phyloP scores from a whole-genome alignment of 2,329 filamentous ascomycete genomes.

The Xylaria arbuscula region DNA sequence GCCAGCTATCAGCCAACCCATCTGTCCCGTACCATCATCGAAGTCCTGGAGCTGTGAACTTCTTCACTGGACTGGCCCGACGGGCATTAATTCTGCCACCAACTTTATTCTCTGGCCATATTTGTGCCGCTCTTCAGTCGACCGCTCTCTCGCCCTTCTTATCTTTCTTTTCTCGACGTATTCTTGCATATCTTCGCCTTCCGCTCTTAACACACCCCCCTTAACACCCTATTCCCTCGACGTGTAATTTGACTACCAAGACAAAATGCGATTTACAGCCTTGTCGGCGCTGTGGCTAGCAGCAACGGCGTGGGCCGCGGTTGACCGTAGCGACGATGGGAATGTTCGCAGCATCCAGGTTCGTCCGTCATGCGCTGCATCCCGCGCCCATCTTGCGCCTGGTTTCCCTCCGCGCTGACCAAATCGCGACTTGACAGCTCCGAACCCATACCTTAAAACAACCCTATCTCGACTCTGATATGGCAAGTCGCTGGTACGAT shows the following conservation, averaged over 20 bases:
- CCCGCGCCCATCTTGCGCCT: neutral
- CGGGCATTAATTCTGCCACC: constrained; percentile 33
- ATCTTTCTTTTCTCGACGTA: constrained; percentile 39
- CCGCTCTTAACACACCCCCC: constrained; percentile 15
- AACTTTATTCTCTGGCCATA: constrained; percentile 21
- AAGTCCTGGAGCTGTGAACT: constrained; percentile 29
- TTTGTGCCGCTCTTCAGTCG: constrained; percentile 28
- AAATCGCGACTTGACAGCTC: constrained; percentile 63
- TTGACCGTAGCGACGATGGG: constrained; percentile 58
- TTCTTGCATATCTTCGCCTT: constrained; percentile 30
- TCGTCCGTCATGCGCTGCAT: constrained; percentile 57
- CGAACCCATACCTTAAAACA: constrained; percentile 87
- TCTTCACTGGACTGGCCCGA: constrained; percentile 36
- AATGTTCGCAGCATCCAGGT: constrained; percentile 74
- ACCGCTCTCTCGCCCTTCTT: constrained; percentile 25
- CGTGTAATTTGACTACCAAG: constrained; percentile 33
- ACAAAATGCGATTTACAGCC: constrained; percentile 49
- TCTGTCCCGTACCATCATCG: constrained; percentile 12
- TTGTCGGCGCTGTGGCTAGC: constrained; percentile 52
- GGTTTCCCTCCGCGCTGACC: constrained; percentile 26
- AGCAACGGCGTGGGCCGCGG: constrained; percentile 54
- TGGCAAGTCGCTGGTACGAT: constrained; percentile 99
- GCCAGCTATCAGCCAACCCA: constrained; percentile 46
- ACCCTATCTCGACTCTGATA: constrained; percentile 97
- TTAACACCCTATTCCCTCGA: constrained; percentile 23